phyloP scores from a whole-genome alignment of 495 filamentous ascomycete species.

The Aspergillus taichungensis region DNA sequence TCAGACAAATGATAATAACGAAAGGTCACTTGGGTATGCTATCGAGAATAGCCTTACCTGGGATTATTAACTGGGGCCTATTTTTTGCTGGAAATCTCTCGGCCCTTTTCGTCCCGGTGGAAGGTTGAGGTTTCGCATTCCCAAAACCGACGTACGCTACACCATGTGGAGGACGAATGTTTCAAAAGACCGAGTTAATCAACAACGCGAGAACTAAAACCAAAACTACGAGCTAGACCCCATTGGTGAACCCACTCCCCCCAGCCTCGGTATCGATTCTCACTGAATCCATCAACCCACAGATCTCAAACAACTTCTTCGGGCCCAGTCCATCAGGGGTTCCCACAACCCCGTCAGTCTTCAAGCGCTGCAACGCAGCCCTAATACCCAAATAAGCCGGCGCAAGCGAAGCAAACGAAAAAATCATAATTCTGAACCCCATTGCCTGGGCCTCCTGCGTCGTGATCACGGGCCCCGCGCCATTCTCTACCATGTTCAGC shows the following conservation, averaged over 20 bases:
- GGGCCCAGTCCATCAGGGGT: conserved; percentile 38
- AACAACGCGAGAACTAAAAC: not conserved
- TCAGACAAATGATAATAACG: too few relatives aligned
- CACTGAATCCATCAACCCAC: conserved; percentile 50
- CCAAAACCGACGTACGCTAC: too few relatives aligned
- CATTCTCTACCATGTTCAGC: conserved; percentile 57
- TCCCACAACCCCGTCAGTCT: conserved; percentile 40
- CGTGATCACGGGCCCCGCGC: conserved; percentile 48
- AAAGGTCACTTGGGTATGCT: too few relatives aligned
- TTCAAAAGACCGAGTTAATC: too few relatives aligned
- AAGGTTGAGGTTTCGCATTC: too few relatives aligned
- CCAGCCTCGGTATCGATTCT: conserved; percentile 48
- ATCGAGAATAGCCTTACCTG: too few relatives aligned
- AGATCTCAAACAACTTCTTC: conserved; percentile 46
- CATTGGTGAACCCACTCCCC: conserved; percentile 36
- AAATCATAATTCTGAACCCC: conserved; percentile 58
- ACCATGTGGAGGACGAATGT: too few relatives aligned
- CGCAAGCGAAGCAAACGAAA: conserved; percentile 42
- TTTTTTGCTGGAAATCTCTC: too few relatives aligned
- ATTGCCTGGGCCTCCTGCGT: conserved; percentile 48
- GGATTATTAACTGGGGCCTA: too few relatives aligned
- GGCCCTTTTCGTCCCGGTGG: too few relatives aligned
- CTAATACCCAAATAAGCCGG: conserved; percentile 46
- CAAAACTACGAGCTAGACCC: conserved; percentile 16
- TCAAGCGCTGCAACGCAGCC: conserved; percentile 34